These are phyloP conservation scores for Yamadazyma sp. DNA, from an alignment of 805 yeast genomes.

Conservation along the genomic window DNA sequence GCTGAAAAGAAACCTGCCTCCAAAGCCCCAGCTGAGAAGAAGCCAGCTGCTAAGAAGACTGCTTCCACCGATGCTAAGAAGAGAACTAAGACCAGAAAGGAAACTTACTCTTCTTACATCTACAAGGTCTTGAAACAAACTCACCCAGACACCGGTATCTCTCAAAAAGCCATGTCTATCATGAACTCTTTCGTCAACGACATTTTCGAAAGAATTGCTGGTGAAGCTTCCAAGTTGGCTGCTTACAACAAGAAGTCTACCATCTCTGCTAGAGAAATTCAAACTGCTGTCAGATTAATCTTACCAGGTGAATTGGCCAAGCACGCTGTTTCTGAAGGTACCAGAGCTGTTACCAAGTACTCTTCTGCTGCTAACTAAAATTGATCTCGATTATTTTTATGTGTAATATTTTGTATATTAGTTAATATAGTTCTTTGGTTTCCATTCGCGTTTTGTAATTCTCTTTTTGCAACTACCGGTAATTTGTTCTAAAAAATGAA, in stretches of 20 bases:
- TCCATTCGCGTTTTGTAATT: neutral
- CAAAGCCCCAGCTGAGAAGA: constrained; percentile 96
- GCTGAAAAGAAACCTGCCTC: constrained; percentile 82
- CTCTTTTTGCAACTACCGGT: neutral
- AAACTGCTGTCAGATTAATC: constrained; percentile 97
- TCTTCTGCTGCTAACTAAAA: constrained; percentile 57
- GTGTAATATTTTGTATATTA: constrained; percentile 15
- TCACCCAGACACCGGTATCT: constrained; percentile 99
- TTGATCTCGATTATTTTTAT: constrained; percentile 8
- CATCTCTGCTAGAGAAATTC: constrained; percentile 97
- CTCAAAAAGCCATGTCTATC: constrained; percentile 97
- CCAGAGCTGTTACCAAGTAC: constrained; percentile 96
- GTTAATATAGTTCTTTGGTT: constrained; percentile 12
- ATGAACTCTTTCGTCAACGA: constrained; percentile 98
- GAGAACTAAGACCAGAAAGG: constrained; percentile 95
- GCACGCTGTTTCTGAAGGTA: constrained; percentile 98
- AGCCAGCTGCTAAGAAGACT: constrained; percentile 87
- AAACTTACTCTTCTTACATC: constrained; percentile 96
- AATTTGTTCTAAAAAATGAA: neutral
- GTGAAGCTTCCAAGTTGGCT: constrained; percentile 97
- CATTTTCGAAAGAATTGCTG: constrained; percentile 96
- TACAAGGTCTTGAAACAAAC: constrained; percentile 98
- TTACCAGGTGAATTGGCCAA: constrained; percentile 98
- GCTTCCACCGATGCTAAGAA: constrained; percentile 79
- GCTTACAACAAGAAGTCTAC: constrained; percentile 98